A percentile compares a stretch with the other conserved stretches of the same genome.
Evolutionary conservation across 352 stramenopile genomes (phyloP).

Genomic region (Halophytophthora polymorphica): DNA sequence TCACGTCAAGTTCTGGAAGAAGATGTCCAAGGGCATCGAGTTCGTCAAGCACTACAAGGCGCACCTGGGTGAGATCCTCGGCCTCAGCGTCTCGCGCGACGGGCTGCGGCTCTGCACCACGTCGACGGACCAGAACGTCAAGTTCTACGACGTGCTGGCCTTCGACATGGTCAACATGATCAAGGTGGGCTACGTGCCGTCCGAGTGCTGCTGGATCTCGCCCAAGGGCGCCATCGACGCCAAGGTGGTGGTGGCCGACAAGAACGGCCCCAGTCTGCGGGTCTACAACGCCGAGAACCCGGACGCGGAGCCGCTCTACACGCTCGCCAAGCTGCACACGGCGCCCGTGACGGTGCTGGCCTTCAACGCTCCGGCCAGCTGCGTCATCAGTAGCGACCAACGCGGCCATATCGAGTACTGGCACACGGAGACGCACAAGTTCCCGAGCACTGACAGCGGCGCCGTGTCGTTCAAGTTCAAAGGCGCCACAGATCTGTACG

Average conservation of each 20-base stretch:
- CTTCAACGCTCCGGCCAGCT: constrained; percentile 85
- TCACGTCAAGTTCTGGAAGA: constrained; percentile 99
- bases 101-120: constrained; percentile 85
- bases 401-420: constrained; percentile 95
- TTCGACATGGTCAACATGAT: constrained; percentile 99
- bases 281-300: constrained; percentile 86
- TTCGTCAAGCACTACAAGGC: constrained; percentile 99
- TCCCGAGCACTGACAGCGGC: constrained; percentile 21
- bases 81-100: constrained; percentile 83
- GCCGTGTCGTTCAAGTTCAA: constrained; percentile 90
- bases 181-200: constrained; percentile 62
- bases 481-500: constrained; percentile 96
- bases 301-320: constrained; percentile 45
- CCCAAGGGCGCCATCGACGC: constrained; percentile 48
- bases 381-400: constrained; percentile 90
- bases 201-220: constrained; percentile 75
- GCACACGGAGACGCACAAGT: constrained; percentile 69
- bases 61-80: constrained; percentile 88
- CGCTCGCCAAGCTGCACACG: constrained; percentile 86
- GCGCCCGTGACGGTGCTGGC: constrained; percentile 87
- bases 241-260: constrained; percentile 79
- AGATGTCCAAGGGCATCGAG: constrained; percentile 93
- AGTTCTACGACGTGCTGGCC: constrained; percentile 98
- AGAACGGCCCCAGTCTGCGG: constrained; percentile 57
- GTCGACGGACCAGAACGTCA: constrained; percentile 91